These are phyloP conservation scores for Aspergillus tubingensis DNA, from an alignment of 2,329 filamentous ascomycete genomes.

Conservation along the genomic window DNA sequence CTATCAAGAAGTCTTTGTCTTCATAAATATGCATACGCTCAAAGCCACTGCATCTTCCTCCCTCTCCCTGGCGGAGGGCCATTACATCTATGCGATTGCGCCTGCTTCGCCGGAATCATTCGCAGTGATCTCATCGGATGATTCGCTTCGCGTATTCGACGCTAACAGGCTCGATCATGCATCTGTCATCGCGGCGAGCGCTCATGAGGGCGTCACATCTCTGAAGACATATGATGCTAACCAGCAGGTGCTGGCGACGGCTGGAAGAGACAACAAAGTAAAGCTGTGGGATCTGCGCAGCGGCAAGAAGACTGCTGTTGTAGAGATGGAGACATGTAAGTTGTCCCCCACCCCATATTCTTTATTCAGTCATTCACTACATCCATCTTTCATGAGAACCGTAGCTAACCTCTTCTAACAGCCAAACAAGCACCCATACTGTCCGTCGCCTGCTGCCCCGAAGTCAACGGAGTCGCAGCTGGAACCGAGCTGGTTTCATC, in stretches of 20 bases:
- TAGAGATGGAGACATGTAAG: slow-evolving; percentile 41
- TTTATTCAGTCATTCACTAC: not conserved
- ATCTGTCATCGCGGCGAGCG: slow-evolving; percentile 29
- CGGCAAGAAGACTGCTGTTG: slow-evolving; percentile 30
- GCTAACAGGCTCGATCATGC: slow-evolving; percentile 35
- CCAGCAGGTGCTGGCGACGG: slow-evolving; percentile 36
- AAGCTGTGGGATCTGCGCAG: slow-evolving; percentile 45
- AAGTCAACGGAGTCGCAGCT: slow-evolving; percentile 53
- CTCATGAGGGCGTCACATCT: slow-evolving; percentile 43
- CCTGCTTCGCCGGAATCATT: slow-evolving; percentile 33
- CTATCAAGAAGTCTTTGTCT: no score
- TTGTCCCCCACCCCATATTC: slow-evolving; percentile 11
- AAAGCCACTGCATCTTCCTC: slow-evolving; percentile 36
- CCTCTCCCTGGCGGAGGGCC: slow-evolving; percentile 41
- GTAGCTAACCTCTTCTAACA: slow-evolving; percentile 26
- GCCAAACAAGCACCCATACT: slow-evolving; percentile 55
- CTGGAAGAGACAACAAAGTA: slow-evolving; percentile 44
- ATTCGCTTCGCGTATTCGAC: slow-evolving; percentile 47
- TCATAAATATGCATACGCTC: slow-evolving; percentile 36
- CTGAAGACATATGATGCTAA: slow-evolving; percentile 33
- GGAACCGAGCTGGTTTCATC: slow-evolving; percentile 56
- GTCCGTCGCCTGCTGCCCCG: slow-evolving; percentile 52
- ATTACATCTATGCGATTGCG: slow-evolving; percentile 47
- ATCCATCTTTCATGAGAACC: no score
- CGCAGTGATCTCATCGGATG: slow-evolving; percentile 49